Percentiles rank a stretch among this genome's conserved stretches.
Conservation (phyloP, 169 alveolate species). For the Babesia divergens region DNA sequence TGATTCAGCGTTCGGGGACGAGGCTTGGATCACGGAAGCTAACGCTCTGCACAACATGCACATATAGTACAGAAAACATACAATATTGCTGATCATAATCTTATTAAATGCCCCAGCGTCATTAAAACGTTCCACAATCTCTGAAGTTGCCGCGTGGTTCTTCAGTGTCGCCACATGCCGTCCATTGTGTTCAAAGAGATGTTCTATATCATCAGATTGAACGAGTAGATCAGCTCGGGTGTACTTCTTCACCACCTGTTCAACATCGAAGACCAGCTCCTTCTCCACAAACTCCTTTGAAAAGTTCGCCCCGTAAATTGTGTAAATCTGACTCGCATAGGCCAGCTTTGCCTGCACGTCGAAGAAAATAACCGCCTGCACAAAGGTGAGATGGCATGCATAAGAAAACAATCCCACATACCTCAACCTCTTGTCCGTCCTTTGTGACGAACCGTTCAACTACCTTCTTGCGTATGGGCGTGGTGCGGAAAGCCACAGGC, state of each 20-base stretch:
- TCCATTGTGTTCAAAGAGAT: not conserved
- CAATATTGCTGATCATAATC: slow-evolving; percentile 63
- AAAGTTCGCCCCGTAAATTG: slow-evolving; percentile 67
- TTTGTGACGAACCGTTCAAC: slow-evolving; percentile 27
- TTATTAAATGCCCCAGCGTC: slow-evolving; percentile 73
- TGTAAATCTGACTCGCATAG: slow-evolving; percentile 66
- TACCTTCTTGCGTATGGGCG: slow-evolving; percentile 64
- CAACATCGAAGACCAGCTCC: slow-evolving; percentile 70
- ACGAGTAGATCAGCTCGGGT: slow-evolving; percentile 44
- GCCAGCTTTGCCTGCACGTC: slow-evolving; percentile 68
- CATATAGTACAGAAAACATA: not conserved
- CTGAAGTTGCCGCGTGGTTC: slow-evolving; percentile 48
- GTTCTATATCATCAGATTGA: slow-evolving; percentile 24
- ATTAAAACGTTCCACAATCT: slow-evolving; percentile 67
- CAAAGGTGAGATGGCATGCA: not conserved
- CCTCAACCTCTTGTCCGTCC: slow-evolving; percentile 50
- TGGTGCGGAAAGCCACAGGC: slow-evolving; percentile 52
- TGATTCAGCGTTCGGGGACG: not conserved
- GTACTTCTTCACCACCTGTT: slow-evolving; percentile 66
- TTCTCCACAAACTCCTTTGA: slow-evolving; percentile 64
- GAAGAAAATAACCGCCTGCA: slow-evolving; percentile 42
- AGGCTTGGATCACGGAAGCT: slow-evolving; percentile 55
- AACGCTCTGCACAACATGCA: slow-evolving; percentile 22
- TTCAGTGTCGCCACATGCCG: slow-evolving; percentile 17
- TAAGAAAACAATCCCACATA: not conserved